These are phyloP conservation scores for Cercophora sp. DNA, from an alignment of 495 filamentous ascomycete genomes.

Conservation along the genomic window DNA sequence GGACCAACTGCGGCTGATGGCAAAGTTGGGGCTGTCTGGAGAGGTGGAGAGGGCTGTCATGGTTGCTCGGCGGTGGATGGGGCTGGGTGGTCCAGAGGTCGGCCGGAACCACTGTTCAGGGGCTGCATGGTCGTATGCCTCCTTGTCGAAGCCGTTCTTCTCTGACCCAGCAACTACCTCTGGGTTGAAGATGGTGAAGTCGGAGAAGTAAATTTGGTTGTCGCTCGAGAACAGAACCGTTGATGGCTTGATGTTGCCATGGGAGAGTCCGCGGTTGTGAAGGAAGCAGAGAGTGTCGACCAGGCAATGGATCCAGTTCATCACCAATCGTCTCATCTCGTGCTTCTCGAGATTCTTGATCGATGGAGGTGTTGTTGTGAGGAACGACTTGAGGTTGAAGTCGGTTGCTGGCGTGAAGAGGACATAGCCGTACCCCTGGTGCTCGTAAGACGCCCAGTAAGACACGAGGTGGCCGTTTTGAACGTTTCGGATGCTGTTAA, in stretches of 20 bases:
- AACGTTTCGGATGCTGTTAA: slow-evolving; percentile 58
- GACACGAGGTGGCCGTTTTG: slow-evolving; percentile 79
- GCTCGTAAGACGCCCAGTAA: slow-evolving; percentile 74
- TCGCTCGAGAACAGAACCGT: slow-evolving; percentile 71
- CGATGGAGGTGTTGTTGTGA: slow-evolving; percentile 60
- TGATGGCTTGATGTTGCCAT: slow-evolving; percentile 80
- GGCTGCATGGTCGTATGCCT: slow-evolving; percentile 82
- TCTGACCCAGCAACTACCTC: slow-evolving; percentile 40
- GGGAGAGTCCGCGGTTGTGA: slow-evolving; percentile 66
- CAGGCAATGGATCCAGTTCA: slow-evolving; percentile 88
- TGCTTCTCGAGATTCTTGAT: slow-evolving; percentile 72
- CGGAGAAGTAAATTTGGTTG: slow-evolving; percentile 69
- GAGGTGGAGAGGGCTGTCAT: slow-evolving; percentile 26
- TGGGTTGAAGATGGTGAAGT: slow-evolving; percentile 56
- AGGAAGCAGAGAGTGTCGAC: slow-evolving; percentile 72
- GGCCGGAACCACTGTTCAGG: slow-evolving; percentile 70
- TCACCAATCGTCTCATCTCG: slow-evolving; percentile 60
- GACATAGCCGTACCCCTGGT: slow-evolving; percentile 66
- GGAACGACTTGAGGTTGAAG: slow-evolving; percentile 70
- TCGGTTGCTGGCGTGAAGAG: slow-evolving; percentile 74
- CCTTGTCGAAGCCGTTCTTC: slow-evolving; percentile 57
- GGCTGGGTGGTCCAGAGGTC: slow-evolving; percentile 27
- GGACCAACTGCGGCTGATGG: slow-evolving; percentile 29
- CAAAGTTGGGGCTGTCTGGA: slow-evolving; percentile 35
- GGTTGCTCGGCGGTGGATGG: slow-evolving; percentile 27